A percentile compares a stretch with the other conserved stretches of the same genome.
phyloP scores from a whole-genome alignment of 106 monocot genomes.

The Dendrobium catenatum region DNA sequence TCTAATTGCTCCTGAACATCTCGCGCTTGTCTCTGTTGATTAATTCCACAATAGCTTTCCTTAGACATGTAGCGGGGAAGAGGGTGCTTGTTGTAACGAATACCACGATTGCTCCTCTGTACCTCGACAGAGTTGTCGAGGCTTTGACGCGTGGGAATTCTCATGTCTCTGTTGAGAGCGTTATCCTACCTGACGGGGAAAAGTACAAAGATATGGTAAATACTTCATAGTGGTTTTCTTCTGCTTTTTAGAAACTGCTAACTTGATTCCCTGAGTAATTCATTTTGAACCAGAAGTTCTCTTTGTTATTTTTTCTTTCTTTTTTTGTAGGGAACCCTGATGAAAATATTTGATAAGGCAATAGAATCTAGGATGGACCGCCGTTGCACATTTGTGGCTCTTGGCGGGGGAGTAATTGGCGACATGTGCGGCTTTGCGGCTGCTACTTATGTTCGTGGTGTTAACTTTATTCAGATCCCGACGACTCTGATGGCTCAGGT shows the following conservation, averaged over 20 bases:
- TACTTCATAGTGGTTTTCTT: not conserved
- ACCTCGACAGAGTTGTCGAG: constrained; percentile 63
- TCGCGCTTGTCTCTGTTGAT: not conserved
- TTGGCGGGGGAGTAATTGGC: constrained; percentile 96
- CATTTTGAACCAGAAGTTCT: not conserved
- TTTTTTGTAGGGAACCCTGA: constrained; percentile 63
- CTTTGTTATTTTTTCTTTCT: not conserved
- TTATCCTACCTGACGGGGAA: constrained; percentile 94
- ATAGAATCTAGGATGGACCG: constrained; percentile 76
- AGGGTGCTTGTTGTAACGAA: constrained; percentile 93
- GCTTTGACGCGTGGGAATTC: constrained; percentile 65
- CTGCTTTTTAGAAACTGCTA: not conserved
- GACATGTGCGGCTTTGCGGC: constrained; percentile 99
- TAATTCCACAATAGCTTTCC: not conserved
- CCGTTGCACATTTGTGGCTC: constrained; percentile 87
- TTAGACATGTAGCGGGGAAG: constrained; percentile 87
- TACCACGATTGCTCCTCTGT: constrained; percentile 85
- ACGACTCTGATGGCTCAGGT: constrained; percentile 99
- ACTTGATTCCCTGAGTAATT: not conserved
- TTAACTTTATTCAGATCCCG: constrained; percentile 97
- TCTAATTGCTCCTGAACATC: not conserved
- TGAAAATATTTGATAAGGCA: constrained; percentile 98
- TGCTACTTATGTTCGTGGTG: constrained; percentile 87
- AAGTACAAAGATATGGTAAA: constrained; percentile 93
- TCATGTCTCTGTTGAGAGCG: constrained; percentile 71